These are phyloP conservation scores for Cladosporium sphaerospermum DNA, from an alignment of 2,329 filamentous ascomycete genomes.

Conservation along the genomic window DNA sequence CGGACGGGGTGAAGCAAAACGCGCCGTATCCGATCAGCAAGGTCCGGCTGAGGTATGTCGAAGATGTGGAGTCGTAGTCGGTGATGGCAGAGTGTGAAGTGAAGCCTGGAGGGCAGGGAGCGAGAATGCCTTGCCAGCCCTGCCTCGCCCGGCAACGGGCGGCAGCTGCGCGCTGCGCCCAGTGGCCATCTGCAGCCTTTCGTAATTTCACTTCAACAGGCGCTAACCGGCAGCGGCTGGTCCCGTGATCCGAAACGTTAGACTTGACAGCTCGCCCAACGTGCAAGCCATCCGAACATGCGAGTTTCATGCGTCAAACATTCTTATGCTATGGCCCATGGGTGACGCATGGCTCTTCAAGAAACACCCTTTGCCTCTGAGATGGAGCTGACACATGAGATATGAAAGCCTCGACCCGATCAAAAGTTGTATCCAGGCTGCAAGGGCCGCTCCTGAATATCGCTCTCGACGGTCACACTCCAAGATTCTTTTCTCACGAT, in stretches of 20 bases:
- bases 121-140: not conserved
- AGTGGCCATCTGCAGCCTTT: not conserved
- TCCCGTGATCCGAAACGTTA: not conserved
- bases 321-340: too few relatives aligned
- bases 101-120: not conserved
- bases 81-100: not conserved
- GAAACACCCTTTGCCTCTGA: too few relatives aligned
- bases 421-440: too few relatives aligned
- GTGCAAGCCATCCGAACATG: too few relatives aligned
- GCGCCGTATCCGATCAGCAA: too few relatives aligned
- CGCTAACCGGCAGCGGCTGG: not conserved
- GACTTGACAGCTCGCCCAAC: too few relatives aligned
- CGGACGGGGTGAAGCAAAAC: too few relatives aligned
- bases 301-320: too few relatives aligned
- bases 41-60: not conserved
- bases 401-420: too few relatives aligned
- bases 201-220: not conserved
- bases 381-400: too few relatives aligned
- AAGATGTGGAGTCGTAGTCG: too few relatives aligned
- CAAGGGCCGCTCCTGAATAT: not conserved
- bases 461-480: not conserved
- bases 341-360: too few relatives aligned
- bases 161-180: not conserved
- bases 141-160: slow-evolving; percentile 1
- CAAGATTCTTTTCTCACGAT: not conserved